Evolutionary conservation across 305 asterid genomes (phyloP).

Genomic region (Fraxinus paxiana): DNA sequence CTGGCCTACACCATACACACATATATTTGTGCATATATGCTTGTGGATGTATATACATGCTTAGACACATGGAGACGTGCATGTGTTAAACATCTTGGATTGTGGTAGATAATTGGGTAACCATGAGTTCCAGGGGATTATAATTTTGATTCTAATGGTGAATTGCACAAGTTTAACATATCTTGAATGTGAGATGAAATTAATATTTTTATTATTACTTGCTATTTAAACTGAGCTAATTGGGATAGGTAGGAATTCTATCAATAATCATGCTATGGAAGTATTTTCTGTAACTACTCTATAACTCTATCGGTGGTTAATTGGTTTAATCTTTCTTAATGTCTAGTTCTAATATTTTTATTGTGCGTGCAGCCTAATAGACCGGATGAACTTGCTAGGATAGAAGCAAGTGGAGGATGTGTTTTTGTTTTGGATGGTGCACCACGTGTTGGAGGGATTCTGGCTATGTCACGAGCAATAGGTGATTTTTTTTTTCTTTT

Average conservation of each 20-base stretch:
- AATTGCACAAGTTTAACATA: background rate
- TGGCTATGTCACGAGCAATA: constrained; percentile 58
- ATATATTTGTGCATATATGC: background rate
- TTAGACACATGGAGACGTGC: background rate
- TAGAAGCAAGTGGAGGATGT: constrained; percentile 45
- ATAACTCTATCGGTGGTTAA: background rate
- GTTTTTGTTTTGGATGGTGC: constrained; percentile 26
- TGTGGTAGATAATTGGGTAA: background rate
- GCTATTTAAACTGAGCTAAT: background rate
- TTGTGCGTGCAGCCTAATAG: constrained; percentile 41
- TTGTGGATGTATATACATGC: background rate
- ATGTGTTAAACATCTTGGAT: background rate
- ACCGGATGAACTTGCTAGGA: constrained; percentile 46
- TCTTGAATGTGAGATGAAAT: background rate
- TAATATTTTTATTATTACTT: background rate
- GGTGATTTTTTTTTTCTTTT: constrained; percentile 20
- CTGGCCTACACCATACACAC: background rate
- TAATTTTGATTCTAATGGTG: background rate
- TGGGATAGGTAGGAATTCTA: background rate
- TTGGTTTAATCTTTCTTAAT: background rate
- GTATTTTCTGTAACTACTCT: background rate
- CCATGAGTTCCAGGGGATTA: background rate
- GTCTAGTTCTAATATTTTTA: background rate
- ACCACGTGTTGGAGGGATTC: constrained; percentile 46
- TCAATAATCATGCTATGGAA: background rate